phyloP scores from a whole-genome alignment of 352 stramenopile species.

The Phytophthora europaea region DNA sequence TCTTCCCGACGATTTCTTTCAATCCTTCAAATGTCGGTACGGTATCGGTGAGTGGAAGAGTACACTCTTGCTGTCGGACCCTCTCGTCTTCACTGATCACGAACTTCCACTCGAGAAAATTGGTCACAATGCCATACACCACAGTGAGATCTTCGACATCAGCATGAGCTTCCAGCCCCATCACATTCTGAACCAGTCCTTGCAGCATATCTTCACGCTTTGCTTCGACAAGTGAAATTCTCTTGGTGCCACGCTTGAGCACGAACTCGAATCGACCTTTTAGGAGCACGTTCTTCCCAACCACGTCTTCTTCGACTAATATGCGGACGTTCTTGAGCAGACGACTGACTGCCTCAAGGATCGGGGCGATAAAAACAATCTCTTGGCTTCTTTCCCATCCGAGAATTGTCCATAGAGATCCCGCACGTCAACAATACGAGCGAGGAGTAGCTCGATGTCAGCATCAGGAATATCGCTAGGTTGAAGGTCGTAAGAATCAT shows the following conservation, averaged over 20 bases:
- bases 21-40: conserved; percentile 13
- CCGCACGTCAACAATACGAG: conserved; percentile 17
- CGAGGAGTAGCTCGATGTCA: conserved; percentile 29
- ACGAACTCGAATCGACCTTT: conserved; percentile 46
- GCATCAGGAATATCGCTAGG: conserved; percentile 25
- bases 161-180: conserved; percentile 36
- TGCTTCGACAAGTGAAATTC: conserved; percentile 38
- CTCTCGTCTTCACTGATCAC: conserved; percentile 24
- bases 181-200: conserved; percentile 41
- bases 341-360: conserved; percentile 29
- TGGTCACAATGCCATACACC: conserved; percentile 36
- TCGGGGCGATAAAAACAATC: conserved; percentile 20
- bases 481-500: conserved; percentile 26
- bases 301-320: conserved; percentile 27
- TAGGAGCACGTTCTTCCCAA: conserved; percentile 35
- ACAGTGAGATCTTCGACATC: conserved; percentile 35
- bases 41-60: conserved; percentile 10
- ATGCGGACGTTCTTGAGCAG: conserved; percentile 30
- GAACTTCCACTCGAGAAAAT: conserved; percentile 33
- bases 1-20: conserved; percentile 28
- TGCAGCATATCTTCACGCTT: conserved; percentile 42
- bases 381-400: conserved; percentile 30
- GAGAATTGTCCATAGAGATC: conserved; percentile 13
- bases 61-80: conserved; percentile 16
- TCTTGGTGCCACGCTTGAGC: conserved; percentile 39